These are phyloP conservation scores for Xerocomellus intermedius DNA, from an alignment of 768 basidiomycete species.

Conservation along the genomic window DNA sequence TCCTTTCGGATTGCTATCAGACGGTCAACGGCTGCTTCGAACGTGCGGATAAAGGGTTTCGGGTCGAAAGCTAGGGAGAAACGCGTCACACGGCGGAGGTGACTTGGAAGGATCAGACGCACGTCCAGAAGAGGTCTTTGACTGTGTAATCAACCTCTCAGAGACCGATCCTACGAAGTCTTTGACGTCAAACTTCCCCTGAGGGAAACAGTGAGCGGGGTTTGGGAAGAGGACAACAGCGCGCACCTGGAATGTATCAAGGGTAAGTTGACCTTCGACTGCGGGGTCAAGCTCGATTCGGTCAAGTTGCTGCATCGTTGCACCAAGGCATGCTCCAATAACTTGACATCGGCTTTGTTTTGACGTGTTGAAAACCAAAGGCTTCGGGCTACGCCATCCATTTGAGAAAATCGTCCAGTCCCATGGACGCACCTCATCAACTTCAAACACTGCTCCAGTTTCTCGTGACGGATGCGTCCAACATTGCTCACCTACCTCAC, in stretches of 20 bases:
- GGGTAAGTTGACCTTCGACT: conserved; percentile 51
- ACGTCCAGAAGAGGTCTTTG: conserved; percentile 83
- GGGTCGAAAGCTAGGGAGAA: conserved; percentile 79
- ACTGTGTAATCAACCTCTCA: conserved; percentile 84
- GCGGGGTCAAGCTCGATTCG: conserved; percentile 46
- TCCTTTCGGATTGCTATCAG: conserved; percentile 86
- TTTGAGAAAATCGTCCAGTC: neutral
- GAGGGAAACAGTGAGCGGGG: conserved; percentile 10
- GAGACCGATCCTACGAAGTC: conserved; percentile 85
- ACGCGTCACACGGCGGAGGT: conserved; percentile 5
- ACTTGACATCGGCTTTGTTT: conserved; percentile 21
- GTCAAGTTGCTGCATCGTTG: conserved; percentile 26
- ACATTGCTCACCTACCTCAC: conserved; percentile 57
- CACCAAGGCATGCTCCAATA: neutral
- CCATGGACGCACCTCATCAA: conserved; percentile 51
- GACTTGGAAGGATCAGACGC: conserved; percentile 35
- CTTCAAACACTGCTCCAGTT: conserved; percentile 66
- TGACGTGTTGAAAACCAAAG: conserved; percentile 32
- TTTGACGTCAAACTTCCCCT: conserved; percentile 91
- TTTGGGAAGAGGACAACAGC: neutral
- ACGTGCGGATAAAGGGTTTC: conserved; percentile 87
- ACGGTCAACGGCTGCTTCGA: conserved; percentile 87
- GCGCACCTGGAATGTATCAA: conserved; percentile 55
- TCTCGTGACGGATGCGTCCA: conserved; percentile 64
- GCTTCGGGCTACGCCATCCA: neutral